Base-by-base conservation (phyloP, 306 rosid genomes). In the Mucuna pruriens region DNA sequence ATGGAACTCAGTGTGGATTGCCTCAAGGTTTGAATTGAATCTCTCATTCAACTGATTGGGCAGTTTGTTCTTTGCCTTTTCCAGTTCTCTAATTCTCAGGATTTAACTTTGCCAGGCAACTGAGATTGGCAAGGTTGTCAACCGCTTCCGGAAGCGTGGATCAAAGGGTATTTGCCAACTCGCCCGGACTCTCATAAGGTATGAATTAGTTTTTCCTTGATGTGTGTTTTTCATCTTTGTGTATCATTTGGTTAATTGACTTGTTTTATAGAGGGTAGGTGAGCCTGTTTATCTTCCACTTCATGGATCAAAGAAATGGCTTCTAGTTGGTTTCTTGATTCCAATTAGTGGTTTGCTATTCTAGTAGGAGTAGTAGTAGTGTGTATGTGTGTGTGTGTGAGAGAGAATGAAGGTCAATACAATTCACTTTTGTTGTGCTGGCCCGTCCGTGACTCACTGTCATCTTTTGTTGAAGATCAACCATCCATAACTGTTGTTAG, bases 101-200 rank as follows among this genome's bases (percentile, higher is more conserved):
- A 23, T 68, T 84, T 36, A 5, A 72, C 83, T 89, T 86, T 82
- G 34, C 68, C 92, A 94, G 98, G 90, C 89, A 38, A 95, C 99
- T 79, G 94, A 92, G 86, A 95, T 95, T 82, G 99, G 99, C 83
- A 93, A 86, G 89, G 90, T 89, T 45, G 99, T 95, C 29, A 90
- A 87, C 69, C 82, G 88, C 49, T 85, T 93, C 11, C 70, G 97
- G 39, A 95, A 90, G 88, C 94, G 90, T 64, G 88, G 88, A 83
- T 87, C 97, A 8, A 81, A 82, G 73, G 82, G 87, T 25, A 80
- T 93, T 68, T 55, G 97, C 20, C 52, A 80, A 40, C 94, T 95
- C 19, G 94, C 94, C 0, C 86, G 92, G 33, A 76, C 79, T 34
- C 97, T 95, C 60, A 90, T 93, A 4, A 64, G 52, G 98, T 94